A percentile compares a stretch with the other conserved stretches of the same genome.
These are phyloP conservation scores for Tricholoma flavovirens DNA, from an alignment of 768 basidiomycete species.

Conservation along the genomic window DNA sequence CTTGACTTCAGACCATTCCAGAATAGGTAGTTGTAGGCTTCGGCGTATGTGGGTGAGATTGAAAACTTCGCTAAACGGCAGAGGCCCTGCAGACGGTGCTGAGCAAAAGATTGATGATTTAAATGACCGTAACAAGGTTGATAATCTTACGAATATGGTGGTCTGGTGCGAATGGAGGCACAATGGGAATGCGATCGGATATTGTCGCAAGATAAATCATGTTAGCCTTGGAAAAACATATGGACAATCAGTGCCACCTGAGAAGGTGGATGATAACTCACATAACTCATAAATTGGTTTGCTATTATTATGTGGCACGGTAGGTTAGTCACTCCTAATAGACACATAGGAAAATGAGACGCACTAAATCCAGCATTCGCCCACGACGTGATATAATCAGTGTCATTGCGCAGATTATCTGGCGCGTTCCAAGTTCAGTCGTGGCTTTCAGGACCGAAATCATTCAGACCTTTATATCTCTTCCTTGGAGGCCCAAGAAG, in stretches of 20 bases:
- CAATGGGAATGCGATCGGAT: constrained; percentile 39
- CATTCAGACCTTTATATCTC: constrained; percentile 10
- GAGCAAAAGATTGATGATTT: background rate
- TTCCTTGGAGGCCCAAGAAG: background rate
- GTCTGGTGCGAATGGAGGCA: constrained; percentile 43
- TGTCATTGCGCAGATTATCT: constrained; percentile 46
- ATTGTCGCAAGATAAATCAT: constrained; percentile 42
- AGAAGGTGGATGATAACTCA: constrained; percentile 11
- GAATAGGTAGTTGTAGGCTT: constrained; percentile 31
- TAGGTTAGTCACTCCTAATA: background rate
- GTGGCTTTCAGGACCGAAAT: background rate
- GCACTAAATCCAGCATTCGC: constrained; percentile 50
- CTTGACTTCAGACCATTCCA: constrained; percentile 49
- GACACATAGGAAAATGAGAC: constrained; percentile 11
- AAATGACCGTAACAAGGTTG: background rate
- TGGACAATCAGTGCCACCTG: background rate
- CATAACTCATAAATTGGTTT: constrained; percentile 32
- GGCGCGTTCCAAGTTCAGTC: background rate
- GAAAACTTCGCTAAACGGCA: constrained; percentile 39
- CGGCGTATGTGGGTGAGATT: constrained; percentile 33
- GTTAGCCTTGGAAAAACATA: constrained; percentile 30
- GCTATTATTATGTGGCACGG: constrained; percentile 17
- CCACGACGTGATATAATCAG: constrained; percentile 52
- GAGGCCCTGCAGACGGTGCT: constrained; percentile 27
- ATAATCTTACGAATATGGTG: constrained; percentile 28